These are phyloP conservation scores for Austroboletus niveus DNA, from an alignment of 1,284 basidiomycete species.

Conservation along the genomic window DNA sequence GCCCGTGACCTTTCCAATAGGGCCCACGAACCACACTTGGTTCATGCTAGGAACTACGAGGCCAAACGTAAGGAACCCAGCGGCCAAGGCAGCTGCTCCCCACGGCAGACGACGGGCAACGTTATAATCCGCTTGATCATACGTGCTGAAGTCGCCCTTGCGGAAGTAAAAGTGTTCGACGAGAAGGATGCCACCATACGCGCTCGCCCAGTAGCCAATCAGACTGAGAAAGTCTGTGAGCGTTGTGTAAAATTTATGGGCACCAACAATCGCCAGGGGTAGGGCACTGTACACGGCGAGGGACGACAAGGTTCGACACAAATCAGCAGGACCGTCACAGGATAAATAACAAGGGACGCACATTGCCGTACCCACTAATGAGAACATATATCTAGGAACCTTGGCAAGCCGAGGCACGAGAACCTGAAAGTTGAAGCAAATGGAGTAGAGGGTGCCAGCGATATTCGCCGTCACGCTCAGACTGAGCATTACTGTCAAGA, in stretches of 20 bases:
- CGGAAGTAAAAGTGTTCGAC: constrained; percentile 67
- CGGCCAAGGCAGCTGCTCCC: constrained; percentile 60
- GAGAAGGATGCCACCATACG: constrained; percentile 58
- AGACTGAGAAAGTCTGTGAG: constrained; percentile 69
- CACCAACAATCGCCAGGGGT: constrained; percentile 65
- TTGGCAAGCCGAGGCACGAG: constrained; percentile 63
- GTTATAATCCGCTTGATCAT: constrained; percentile 58
- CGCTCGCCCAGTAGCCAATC: constrained; percentile 72
- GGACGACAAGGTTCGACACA: background rate
- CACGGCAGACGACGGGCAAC: constrained; percentile 52
- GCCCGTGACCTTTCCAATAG: constrained; percentile 65
- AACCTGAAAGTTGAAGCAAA: constrained; percentile 80
- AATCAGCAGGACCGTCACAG: constrained; percentile 10
- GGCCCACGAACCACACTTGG: constrained; percentile 73
- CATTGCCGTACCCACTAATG: constrained; percentile 80
- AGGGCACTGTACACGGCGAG: constrained; percentile 32
- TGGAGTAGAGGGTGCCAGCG: constrained; percentile 80
- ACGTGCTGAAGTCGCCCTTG: constrained; percentile 45
- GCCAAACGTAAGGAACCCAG: constrained; percentile 49
- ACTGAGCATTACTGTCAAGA: constrained; percentile 82
- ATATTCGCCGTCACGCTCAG: constrained; percentile 85
- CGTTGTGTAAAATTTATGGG: constrained; percentile 63
- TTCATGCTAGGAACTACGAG: constrained; percentile 69
- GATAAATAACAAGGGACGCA: constrained; percentile 35
- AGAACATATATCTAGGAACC: constrained; percentile 87